Conservation (phyloP, 2,329 filamentous ascomycete species). For the Colletotrichum gigasporum region DNA sequence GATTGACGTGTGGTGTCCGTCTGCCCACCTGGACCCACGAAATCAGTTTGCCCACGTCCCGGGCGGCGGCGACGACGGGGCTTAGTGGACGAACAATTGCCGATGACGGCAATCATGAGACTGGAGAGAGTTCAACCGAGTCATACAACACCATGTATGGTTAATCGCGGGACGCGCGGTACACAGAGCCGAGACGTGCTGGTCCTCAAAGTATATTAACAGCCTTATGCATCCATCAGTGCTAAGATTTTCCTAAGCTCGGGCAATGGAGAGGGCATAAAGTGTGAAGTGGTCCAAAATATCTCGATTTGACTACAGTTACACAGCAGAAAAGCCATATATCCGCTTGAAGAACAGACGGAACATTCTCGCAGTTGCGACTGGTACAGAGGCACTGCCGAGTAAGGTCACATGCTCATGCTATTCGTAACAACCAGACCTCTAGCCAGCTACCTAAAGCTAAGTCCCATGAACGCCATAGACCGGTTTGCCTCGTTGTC, state of each 20-base stretch:
- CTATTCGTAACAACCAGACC: slow-evolving; percentile 32
- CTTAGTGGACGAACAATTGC: no score
- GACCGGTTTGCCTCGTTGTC: slow-evolving; percentile 26
- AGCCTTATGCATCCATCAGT: no score
- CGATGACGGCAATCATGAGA: no score
- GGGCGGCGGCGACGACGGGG: no score
- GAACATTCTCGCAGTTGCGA: slow-evolving; percentile 10
- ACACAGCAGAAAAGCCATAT: neutral
- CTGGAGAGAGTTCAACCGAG: no score
- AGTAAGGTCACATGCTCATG: slow-evolving; percentile 29
- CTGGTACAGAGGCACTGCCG: neutral
- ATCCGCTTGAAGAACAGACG: neutral
- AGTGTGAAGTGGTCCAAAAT: slow-evolving; percentile 10
- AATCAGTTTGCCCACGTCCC: no score
- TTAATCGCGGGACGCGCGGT: no score
- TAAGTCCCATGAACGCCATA: slow-evolving; percentile 29
- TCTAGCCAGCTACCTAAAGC: slow-evolving; percentile 31
- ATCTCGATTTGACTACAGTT: slow-evolving; percentile 25
- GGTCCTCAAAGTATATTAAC: no score
- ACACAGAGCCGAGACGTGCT: no score
- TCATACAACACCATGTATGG: no score
- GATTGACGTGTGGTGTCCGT: no score
- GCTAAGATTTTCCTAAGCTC: neutral
- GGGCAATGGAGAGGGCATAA: neutral
- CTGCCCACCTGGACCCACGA: no score